Base-by-base conservation (phyloP, 768 basidiomycete genomes). In the Tulasnella sp. region DNA sequence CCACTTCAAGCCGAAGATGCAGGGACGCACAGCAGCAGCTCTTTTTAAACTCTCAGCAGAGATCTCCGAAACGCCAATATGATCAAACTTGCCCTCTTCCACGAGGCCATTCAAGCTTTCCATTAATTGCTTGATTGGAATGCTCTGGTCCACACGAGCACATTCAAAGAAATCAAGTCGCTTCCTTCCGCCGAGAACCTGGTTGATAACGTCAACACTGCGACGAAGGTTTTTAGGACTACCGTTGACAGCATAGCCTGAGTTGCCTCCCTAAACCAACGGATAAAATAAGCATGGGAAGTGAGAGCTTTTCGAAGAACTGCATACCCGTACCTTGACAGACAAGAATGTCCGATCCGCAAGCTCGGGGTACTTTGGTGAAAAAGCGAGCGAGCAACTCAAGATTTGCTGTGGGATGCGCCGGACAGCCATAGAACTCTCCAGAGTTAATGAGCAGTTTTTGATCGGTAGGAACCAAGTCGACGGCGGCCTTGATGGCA, bases 161-260 rank as follows among this genome's bases (percentile, higher is more conserved):
- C 86, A 85, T 84, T 92, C 85, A 85, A 89, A 93, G 3, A 93
- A 84, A 84, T 93, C 93, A 80, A 93, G 83, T 80, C 86, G 88
- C 22, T 82, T 81, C 64, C 78, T 81, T 18, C 81, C 42, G 28
- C 54, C 77, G 22, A 81, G 80, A 28, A 20, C 42, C 44, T 76
- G 48, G 40, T 58, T 81, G 60, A 74, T 74, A 31, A 48, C 79
- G 41, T 76, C 77, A 24, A 78, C 76, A 31, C 41, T 77, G 48
- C 79, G 79, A 46, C 80, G 75, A 18, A 81, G 78, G 40, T 44
- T 73, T 31, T 76, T 75, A 14, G 74, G 50, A 16, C 60, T 80
- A 11, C 80, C 46, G 50, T 81, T 75, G 28, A 78, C 64, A 11
- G 24, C 48, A 37, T 69, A 12, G 37, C 44, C n/a, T 20, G n/a